Base-by-base conservation (phyloP, 2,329 filamentous ascomycete genomes). In the Apiospora arundinis region DNA sequence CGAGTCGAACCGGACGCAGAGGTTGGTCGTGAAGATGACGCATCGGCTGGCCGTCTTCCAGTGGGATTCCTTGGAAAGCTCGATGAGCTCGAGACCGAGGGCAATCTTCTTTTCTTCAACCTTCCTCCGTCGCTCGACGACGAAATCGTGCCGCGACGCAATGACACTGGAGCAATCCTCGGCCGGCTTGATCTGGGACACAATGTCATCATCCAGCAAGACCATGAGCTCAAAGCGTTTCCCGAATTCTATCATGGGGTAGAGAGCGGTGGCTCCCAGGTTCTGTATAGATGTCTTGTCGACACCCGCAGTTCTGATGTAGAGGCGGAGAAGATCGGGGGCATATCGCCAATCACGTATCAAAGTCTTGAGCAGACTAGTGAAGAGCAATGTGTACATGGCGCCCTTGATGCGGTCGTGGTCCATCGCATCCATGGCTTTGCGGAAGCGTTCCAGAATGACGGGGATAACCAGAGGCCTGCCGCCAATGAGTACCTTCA, bases 41-140 rank as follows among this genome's bases (percentile, higher is more conserved):
- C 95, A 97, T 40, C 95, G 89, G 68, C 91, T 94, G 7, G 95
- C 95, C 76, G 97, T 95, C 85, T 97, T 98, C 96, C 96, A 99
- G 79, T 99, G 97, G 0, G 95, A 94, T 3, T 89, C 89, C 76
- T 90, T 91, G 1, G 94, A 93, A 72, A 92, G 84, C 72, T 92
- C 89, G 4, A 95, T 92, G 44, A 99, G 86, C 79, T 98, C 95
- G 70, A 94, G 85, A 0, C 95, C 93, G 37, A 99, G 84, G 4
- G 90, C 88, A 0, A 91, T 86, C 83, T 99, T 99, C 83, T 93
- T 95, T 70, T 88, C 86, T 81, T 99, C 96, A 5, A 98, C 95
- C 72, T 89, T 89, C 69, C 85, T 86, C 71, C 95, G 89, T 71
- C 95, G 93, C 74, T 91, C 90, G 71, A 92, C 83, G 75, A 99